Percentiles rank a stretch among this genome's conserved stretches.
Evolutionary conservation across 1,139 yeast species (phyloP).

Genomic region (Candida anutae): DNA sequence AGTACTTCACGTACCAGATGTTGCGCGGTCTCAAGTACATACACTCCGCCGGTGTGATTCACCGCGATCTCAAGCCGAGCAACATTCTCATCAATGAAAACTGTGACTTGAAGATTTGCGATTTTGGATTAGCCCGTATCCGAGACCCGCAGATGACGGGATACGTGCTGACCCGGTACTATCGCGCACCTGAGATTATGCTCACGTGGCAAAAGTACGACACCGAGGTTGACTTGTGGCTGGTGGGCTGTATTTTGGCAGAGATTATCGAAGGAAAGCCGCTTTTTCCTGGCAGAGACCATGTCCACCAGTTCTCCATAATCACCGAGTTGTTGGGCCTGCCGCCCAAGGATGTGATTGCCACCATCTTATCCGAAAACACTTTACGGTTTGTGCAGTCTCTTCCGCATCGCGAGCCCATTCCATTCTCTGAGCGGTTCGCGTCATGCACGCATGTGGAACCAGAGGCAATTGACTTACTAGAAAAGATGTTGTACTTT

Average conservation of each 20-base stretch:
- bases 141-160: conserved; percentile 99
- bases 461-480: conserved; percentile 83
- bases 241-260: conserved; percentile 97
- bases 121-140: conserved; percentile 71
- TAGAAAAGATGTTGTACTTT: conserved; percentile 85
- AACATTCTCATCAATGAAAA: conserved; percentile 22
- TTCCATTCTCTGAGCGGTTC: conserved; percentile 80
- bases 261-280: conserved; percentile 99
- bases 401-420: conserved; percentile 85
- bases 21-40: conserved; percentile 22
- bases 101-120: conserved; percentile 23
- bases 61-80: conserved; percentile 21
- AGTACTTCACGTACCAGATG: conserved; percentile 61
- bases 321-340: conserved; percentile 94
- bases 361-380: conserved; percentile 92
- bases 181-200: conserved; percentile 98
- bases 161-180: conserved; percentile 91
- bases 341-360: conserved; percentile 93
- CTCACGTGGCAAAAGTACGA: conserved; percentile 98
- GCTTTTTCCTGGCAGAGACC: conserved; percentile 96
- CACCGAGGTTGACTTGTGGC: conserved; percentile 98
- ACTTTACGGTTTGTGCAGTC: conserved; percentile 91
- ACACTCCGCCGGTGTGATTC: conserved; percentile 24
- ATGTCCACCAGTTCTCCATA: conserved; percentile 94
- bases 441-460: conserved; percentile 63